Percentiles rank a stretch among this genome's conserved stretches.
Evolutionary conservation across 2,329 filamentous ascomycete genomes (phyloP).

Genomic region (Neophaeococcomyces aloes): DNA sequence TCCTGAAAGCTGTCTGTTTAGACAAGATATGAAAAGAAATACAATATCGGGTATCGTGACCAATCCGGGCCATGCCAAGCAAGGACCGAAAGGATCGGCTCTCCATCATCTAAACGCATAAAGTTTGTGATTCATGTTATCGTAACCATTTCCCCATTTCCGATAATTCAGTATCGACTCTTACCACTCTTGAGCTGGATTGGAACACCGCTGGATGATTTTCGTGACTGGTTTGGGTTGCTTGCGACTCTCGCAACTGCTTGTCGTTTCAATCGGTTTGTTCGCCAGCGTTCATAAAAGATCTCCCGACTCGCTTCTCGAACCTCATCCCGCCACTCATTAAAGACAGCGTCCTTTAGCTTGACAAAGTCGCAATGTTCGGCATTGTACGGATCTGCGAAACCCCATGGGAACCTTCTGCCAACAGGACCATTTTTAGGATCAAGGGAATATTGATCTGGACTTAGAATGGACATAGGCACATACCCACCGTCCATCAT

Average conservation of each 20-base stretch:
- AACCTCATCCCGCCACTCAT: constrained; percentile 83
- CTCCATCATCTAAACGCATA: no score
- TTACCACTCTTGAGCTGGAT: constrained; percentile 3
- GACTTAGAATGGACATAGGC: constrained; percentile 86
- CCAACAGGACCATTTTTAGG: constrained; percentile 48
- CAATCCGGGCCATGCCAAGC: no score
- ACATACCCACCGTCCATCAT: constrained; percentile 42
- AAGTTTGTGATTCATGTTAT: no score
- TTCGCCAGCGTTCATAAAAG: constrained; percentile 92
- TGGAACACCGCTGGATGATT: constrained; percentile 4
- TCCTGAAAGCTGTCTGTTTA: no score
- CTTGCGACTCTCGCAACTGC: constrained; percentile 3
- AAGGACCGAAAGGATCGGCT: neutral
- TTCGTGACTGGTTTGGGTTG: neutral
- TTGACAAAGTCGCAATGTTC: constrained; percentile 89
- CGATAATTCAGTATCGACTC: neutral
- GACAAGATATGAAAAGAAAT: neutral
- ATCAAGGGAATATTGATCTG: constrained; percentile 68
- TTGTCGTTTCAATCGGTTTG: constrained; percentile 9
- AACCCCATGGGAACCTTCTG: constrained; percentile 90
- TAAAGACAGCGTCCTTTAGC: constrained; percentile 84
- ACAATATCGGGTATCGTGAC: no score
- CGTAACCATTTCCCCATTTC: no score
- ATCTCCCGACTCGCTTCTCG: constrained; percentile 81
- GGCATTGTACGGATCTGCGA: constrained; percentile 83